Base-by-base conservation (phyloP, 202 grass and related monocot genomes). In the Saccharum hybrid region DNA sequence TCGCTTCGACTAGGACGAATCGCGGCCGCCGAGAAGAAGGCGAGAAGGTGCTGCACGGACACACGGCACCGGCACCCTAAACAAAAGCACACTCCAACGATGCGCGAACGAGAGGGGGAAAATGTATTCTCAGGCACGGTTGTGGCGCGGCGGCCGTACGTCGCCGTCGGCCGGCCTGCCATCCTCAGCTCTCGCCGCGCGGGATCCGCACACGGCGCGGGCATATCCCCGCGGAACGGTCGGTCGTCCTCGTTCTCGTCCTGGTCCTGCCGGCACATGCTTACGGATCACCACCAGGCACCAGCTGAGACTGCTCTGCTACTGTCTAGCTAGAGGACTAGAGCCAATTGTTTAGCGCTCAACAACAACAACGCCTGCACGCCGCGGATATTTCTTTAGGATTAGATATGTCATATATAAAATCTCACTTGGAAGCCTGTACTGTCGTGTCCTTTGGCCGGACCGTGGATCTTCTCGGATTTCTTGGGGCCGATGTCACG, bases 371-470 rank as follows among this genome's bases (percentile, higher is more conserved):
- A n/a, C n/a, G n/a, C n/a, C n/a, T n/a, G n/a, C 39, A 56, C 18
- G 52, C 14, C 2, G 14, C 5, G 8, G 59, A 51, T 30, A 48
- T 18, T 5, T 3, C 10, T 48, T 48, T 48, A 48, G 9, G 14
- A n/a, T n/a, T 46, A 14, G 42, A 42, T 10, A 41, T 2, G 3
- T 1, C 2, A 2, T 34, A 43, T 42, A 21, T 15, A 59, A 38
- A 77, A 46, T 78, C 82, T 70, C 52, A 52, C 30, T 85, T 38
- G 31, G 31, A 79, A 79, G 40, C 66, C 31, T 85, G 43, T 51
- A 36, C 28, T 69, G 83, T 72, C 75, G 66, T 79, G 66, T 85
- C 68, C 66, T 19, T 4, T 18, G 52, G 5, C 37, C 6, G 2
- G 10, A 0, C 22, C 38, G 9, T 6, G 40, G 37, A 41, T 69